Percentiles rank a stretch among this genome's conserved stretches.
Evolutionary conservation across 345 rosid species (phyloP).

Genomic region (Orychophragmus violaceus): DNA sequence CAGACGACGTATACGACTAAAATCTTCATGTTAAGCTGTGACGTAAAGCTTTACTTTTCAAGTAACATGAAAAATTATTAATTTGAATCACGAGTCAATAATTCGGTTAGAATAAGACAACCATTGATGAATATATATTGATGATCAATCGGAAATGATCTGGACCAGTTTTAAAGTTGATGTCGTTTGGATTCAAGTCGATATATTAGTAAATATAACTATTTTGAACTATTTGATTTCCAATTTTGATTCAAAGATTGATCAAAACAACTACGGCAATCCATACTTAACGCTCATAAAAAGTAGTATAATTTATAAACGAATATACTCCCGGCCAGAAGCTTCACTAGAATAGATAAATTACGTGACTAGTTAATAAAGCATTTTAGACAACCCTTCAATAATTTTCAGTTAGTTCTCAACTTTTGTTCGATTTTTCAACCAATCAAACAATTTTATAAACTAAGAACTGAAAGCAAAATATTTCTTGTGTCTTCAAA

Average conservation of each 20-base stretch:
- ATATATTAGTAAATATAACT: neutral
- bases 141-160: neutral
- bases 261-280: neutral
- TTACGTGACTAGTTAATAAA: neutral
- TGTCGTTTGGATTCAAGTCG: neutral
- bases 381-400: neutral
- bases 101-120: neutral
- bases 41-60: constrained; percentile 1
- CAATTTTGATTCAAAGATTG: neutral
- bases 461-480: neutral
- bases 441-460: neutral
- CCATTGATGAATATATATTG: neutral
- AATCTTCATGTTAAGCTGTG: constrained; percentile 6
- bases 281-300: neutral
- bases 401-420: neutral
- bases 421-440: neutral
- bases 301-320: neutral
- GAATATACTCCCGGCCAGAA: neutral
- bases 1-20: constrained; percentile 11
- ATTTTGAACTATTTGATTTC: neutral
- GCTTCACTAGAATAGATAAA: neutral
- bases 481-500: neutral
- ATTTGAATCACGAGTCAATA: neutral
- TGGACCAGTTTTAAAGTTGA: neutral
- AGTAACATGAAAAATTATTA: neutral